These are phyloP conservation scores for Exophiala sp. DNA, from an alignment of 2,329 filamentous ascomycete genomes.

Conservation along the genomic window DNA sequence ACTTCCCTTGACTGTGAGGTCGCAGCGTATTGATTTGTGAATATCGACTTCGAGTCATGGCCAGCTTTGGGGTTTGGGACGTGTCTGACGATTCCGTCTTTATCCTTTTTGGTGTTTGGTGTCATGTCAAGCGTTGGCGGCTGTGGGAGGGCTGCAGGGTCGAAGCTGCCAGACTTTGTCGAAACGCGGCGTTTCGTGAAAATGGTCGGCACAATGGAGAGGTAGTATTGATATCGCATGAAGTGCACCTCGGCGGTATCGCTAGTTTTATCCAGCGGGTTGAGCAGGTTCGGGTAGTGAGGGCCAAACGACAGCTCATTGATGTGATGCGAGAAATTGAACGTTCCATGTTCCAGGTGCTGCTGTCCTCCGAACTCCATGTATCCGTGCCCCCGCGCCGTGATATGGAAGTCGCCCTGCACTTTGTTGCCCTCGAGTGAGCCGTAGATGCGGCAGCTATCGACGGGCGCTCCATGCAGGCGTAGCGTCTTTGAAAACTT, in stretches of 20 bases:
- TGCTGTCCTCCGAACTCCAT: slow-evolving; percentile 61
- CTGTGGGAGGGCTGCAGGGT: slow-evolving; percentile 39
- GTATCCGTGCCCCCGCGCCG: slow-evolving; percentile 93
- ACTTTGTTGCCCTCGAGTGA: slow-evolving; percentile 93
- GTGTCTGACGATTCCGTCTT: slow-evolving; percentile 26
- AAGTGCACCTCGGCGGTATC: slow-evolving; percentile 73
- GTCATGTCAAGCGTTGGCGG: slow-evolving; percentile 34
- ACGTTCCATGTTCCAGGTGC: slow-evolving; percentile 82
- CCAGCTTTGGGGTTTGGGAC: slow-evolving; percentile 23
- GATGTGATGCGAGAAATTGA: slow-evolving; percentile 98
- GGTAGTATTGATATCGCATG: slow-evolving; percentile 97
- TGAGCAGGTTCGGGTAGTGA: slow-evolving; percentile 90
- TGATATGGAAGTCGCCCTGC: slow-evolving; percentile 97
- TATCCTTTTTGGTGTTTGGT: slow-evolving; percentile 33
- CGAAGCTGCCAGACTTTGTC: slow-evolving; percentile 35
- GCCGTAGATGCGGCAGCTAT: slow-evolving; percentile 86
- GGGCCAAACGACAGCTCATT: slow-evolving; percentile 94
- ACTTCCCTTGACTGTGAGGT: slow-evolving; percentile 78
- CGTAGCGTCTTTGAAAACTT: slow-evolving; percentile 71
- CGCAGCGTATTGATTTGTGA: slow-evolving; percentile 97
- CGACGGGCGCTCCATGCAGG: slow-evolving; percentile 55
- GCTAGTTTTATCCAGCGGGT: slow-evolving; percentile 89
- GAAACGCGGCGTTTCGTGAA: slow-evolving; percentile 62
- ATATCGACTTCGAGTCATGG: slow-evolving; percentile 58
- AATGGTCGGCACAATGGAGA: slow-evolving; percentile 89